A percentile compares a stretch with the other conserved stretches of the same genome.
Conservation (phyloP, 441 rosid genomes). For the Isatis lusitanica region DNA sequence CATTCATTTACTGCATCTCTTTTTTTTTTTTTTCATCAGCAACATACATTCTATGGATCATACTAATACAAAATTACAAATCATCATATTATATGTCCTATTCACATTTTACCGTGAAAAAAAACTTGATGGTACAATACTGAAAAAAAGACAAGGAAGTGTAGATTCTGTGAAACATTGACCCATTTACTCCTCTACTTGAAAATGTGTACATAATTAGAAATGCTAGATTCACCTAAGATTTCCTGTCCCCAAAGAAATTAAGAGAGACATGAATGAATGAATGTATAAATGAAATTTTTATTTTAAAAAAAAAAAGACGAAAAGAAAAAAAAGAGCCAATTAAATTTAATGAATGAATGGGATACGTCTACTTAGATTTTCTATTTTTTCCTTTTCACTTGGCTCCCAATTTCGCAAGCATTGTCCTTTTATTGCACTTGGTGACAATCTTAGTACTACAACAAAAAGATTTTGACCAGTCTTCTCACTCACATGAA, state of each 20-base stretch:
- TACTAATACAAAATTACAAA: too few species aligned
- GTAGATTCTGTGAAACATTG: constrained; percentile 21
- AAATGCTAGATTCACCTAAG: constrained; percentile 38
- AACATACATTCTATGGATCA: not conserved
- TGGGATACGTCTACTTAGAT: constrained; percentile 18
- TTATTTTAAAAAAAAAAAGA: not conserved
- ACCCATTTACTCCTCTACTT: constrained; percentile 27
- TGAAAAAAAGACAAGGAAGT: not conserved
- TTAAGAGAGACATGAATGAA: constrained; percentile 32
- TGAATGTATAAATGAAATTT: not conserved
- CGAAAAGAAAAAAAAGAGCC: not conserved
- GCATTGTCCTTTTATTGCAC: constrained; percentile 42
- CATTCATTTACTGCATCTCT: not conserved
- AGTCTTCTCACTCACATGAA: constrained; percentile 40
- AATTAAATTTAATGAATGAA: constrained; percentile 20
- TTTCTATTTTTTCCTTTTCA: constrained; percentile 5
- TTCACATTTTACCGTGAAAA: not conserved
- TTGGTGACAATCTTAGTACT: constrained; percentile 47
- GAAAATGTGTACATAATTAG: constrained; percentile 27
- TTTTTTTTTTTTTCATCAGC: too few species aligned
- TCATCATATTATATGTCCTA: not conserved
- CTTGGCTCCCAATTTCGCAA: constrained; percentile 38
- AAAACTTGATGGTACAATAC: not conserved
- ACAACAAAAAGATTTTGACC: constrained; percentile 39
- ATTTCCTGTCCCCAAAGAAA: constrained; percentile 36